Evolutionary conservation across 805 yeast species (phyloP), one percentile per base, ranked within the genome.

Genomic region (Brettanomyces custersianus): DNA sequence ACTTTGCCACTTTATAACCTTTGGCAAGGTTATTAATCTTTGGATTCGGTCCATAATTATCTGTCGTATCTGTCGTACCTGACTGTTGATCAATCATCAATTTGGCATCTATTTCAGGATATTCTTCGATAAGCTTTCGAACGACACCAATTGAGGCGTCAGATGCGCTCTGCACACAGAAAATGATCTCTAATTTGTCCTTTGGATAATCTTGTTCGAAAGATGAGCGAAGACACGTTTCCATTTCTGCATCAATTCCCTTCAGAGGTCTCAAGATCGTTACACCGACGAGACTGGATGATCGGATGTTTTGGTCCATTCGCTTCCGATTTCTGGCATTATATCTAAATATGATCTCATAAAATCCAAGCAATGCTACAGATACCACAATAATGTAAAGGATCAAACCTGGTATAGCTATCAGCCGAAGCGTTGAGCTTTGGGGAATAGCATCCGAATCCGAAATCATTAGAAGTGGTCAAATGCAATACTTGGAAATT

Each of bases 1-100:
- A 63, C 45, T 72, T 70, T 6, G 95, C 90, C 2, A 56, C 56
- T 27, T 62, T 54, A 50, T 79, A 84, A 5, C 94, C 95, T 54
- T 82, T 82, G n/a, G 86, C 77, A 31, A 86, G 61, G 56, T 86
- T 86, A 57, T 85, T 84, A 37, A 86, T 83, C 57, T 86, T 86
- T 5, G 96, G 96, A 48, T 86, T 86, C 4, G 94, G 92, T 2
- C 95, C 95, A 48, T 63, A 80, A 44, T 68, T 68, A 37, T 63
- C 70, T 6, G 43, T 40, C 4, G 47, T 58, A 15, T 45, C 42
- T 23, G 57, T 59, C 7, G 43, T 40, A 4, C 46, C 58, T 13
- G 46, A 43, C 36, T 62, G 57, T 4, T 39, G 29, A 31, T 75
- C 80, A 2, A 80, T 55, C 41, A 84, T 50, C 4, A 86, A 59